phyloP scores from a whole-genome alignment of 306 rosid genomes.

The Glycine latifolia region DNA sequence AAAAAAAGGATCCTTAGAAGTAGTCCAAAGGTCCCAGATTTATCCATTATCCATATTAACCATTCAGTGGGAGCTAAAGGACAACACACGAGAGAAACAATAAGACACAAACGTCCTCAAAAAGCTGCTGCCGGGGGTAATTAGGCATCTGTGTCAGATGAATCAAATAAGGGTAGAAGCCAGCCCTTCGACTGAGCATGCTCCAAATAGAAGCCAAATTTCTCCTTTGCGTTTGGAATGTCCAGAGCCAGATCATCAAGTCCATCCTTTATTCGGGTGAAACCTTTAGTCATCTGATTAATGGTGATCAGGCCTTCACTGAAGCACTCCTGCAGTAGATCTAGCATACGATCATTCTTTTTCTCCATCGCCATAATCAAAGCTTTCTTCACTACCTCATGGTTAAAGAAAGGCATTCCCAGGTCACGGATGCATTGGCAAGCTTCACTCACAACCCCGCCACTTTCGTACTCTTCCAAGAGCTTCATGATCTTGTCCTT shows the following conservation, averaged over 20 bases:
- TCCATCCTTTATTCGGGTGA: constrained; percentile 82
- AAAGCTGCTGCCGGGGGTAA: constrained; percentile 53
- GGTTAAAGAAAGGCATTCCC: constrained; percentile 97
- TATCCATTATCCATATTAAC: constrained; percentile 31
- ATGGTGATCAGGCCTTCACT: constrained; percentile 89
- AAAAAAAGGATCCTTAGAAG: constrained; percentile 26
- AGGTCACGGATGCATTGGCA: constrained; percentile 96
- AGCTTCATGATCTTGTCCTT: constrained; percentile 96
- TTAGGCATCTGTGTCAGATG: constrained; percentile 54
- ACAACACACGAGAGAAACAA: constrained; percentile 62
- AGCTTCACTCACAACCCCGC: constrained; percentile 89
- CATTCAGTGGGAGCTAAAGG: constrained; percentile 29
- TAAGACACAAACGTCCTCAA: constrained; percentile 55
- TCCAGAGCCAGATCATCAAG: constrained; percentile 96
- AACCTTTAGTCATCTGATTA: constrained; percentile 94
- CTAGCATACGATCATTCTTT: constrained; percentile 87
- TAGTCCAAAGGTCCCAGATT: constrained; percentile 46
- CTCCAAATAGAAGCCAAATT: constrained; percentile 75
- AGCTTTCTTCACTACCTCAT: constrained; percentile 98
- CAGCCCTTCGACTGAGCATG: constrained; percentile 78
- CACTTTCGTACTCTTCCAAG: constrained; percentile 93
- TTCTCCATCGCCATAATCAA: constrained; percentile 99
- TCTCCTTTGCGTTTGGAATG: constrained; percentile 86
- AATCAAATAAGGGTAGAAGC: constrained; percentile 74
- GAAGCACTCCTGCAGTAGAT: constrained; percentile 89